These are phyloP conservation scores for Pseudopyrenochaeta lycopersici DNA, from an alignment of 2,329 filamentous ascomycete species.

Conservation along the genomic window DNA sequence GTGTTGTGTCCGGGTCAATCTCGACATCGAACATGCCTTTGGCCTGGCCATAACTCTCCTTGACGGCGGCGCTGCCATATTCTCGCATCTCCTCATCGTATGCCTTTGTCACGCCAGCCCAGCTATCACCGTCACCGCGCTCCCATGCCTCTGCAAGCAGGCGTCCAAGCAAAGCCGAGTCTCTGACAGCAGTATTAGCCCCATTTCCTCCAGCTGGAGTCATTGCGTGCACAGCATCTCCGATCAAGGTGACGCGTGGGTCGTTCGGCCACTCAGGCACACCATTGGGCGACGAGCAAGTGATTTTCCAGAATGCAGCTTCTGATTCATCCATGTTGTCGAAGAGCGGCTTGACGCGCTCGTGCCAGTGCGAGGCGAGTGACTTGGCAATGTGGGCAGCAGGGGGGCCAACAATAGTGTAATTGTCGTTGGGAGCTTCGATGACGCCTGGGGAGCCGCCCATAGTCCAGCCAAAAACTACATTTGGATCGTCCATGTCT, in stretches of 20 bases:
- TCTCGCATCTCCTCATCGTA: conserved; percentile 51
- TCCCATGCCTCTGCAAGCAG: conserved; percentile 40
- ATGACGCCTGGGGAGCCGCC: conserved; percentile 66
- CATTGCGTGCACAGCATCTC: conserved; percentile 58
- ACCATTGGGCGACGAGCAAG: conserved; percentile 67
- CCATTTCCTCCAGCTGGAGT: conserved; percentile 57
- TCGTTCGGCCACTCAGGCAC: conserved; percentile 69
- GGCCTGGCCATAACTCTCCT: conserved; percentile 59
- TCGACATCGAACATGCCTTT: conserved; percentile 19
- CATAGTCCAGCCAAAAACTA: conserved; percentile 73
- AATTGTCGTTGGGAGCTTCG: conserved; percentile 67
- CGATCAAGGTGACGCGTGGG: conserved; percentile 58
- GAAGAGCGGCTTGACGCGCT: conserved; percentile 64
- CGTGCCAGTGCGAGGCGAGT: conserved; percentile 65
- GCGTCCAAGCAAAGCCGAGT: conserved; percentile 54
- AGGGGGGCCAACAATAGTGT: conserved; percentile 63
- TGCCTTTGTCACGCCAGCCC: conserved; percentile 45
- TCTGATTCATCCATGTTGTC: conserved; percentile 66
- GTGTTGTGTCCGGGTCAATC: conserved; percentile 25
- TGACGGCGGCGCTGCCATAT: conserved; percentile 54
- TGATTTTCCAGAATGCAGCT: conserved; percentile 73
- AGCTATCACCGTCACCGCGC: conserved; percentile 28
- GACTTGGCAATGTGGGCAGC: conserved; percentile 67
- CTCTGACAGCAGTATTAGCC: conserved; percentile 56
- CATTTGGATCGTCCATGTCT: conserved; percentile 66